Percentiles rank a stretch among this genome's conserved stretches.
These are phyloP conservation scores for Suillus occidentalis DNA, from an alignment of 768 basidiomycete species.

Conservation along the genomic window DNA sequence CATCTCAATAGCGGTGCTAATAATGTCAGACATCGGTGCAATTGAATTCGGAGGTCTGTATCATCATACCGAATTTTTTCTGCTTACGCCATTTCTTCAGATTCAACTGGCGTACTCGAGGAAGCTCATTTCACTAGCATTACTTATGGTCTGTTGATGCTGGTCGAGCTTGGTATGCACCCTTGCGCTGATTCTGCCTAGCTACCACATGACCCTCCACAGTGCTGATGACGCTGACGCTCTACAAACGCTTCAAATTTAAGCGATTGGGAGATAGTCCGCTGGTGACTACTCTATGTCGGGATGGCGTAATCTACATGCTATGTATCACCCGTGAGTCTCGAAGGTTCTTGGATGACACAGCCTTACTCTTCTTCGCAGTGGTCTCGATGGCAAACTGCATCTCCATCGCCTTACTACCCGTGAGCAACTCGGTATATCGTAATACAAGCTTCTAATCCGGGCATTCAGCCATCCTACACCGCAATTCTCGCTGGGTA, in stretches of 20 bases:
- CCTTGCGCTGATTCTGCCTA: neutral
- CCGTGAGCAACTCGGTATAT: neutral
- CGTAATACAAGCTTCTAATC: neutral
- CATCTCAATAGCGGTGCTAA: neutral
- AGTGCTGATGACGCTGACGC: neutral
- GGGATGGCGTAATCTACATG: neutral
- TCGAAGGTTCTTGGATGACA: neutral
- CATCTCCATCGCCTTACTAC: neutral
- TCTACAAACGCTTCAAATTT: neutral
- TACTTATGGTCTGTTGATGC: neutral
- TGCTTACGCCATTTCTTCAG: neutral
- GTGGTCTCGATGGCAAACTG: neutral
- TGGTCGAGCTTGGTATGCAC: neutral
- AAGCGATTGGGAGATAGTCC: neutral
- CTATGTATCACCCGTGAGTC: constrained; percentile 2
- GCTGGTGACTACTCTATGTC: neutral
- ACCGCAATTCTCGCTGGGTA: neutral
- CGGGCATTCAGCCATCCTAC: neutral
- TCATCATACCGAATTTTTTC: neutral
- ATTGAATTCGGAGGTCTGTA: neutral
- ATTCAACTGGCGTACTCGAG: neutral
- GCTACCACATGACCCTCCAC: neutral
- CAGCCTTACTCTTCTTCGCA: neutral
- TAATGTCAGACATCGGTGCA: neutral
- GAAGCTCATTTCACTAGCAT: neutral